phyloP scores from a whole-genome alignment of 345 rosid genomes.

The Cochlearia excelsa region DNA sequence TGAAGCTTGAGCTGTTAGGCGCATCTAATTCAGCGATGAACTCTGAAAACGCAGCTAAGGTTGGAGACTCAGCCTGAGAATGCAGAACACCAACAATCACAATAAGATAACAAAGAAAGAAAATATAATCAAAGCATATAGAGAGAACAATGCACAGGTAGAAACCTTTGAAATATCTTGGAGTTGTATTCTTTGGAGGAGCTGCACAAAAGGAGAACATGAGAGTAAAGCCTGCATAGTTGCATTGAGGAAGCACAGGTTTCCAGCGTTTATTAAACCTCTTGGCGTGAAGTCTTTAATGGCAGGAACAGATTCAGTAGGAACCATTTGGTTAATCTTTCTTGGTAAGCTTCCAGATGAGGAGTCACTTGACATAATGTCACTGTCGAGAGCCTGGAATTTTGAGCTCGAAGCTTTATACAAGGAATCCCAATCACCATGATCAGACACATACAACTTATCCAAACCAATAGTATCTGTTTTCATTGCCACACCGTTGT shows the following conservation, averaged over 20 bases:
- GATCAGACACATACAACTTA: constrained; percentile 32
- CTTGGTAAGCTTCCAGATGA: constrained; percentile 30
- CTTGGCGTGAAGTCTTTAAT: constrained; percentile 54
- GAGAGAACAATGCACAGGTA: constrained; percentile 1
- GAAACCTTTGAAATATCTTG: constrained; percentile 60
- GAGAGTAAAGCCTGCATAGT: constrained; percentile 87
- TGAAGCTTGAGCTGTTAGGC: constrained; percentile 47
- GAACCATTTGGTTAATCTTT: constrained; percentile 35
- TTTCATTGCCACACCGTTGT: constrained; percentile 47
- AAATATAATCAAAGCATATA: constrained; percentile 32
- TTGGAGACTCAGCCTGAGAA: constrained; percentile 70
- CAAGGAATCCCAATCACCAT: constrained; percentile 40
- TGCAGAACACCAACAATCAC: constrained; percentile 26
- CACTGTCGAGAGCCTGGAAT: constrained; percentile 50
- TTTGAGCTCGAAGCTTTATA: constrained; percentile 43
- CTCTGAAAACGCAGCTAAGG: constrained; percentile 68
- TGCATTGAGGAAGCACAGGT: constrained; percentile 87
- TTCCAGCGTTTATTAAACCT: constrained; percentile 83
- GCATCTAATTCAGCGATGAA: constrained; percentile 58
- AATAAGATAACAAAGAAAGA: not conserved
- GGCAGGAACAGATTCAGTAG: constrained; percentile 38
- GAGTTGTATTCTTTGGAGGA: constrained; percentile 60
- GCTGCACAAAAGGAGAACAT: constrained; percentile 82
- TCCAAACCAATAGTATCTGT: constrained; percentile 36
- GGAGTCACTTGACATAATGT: constrained; percentile 30